Conservation (phyloP, 176 grass and related monocot species). For the Oryza glaberrima region DNA sequence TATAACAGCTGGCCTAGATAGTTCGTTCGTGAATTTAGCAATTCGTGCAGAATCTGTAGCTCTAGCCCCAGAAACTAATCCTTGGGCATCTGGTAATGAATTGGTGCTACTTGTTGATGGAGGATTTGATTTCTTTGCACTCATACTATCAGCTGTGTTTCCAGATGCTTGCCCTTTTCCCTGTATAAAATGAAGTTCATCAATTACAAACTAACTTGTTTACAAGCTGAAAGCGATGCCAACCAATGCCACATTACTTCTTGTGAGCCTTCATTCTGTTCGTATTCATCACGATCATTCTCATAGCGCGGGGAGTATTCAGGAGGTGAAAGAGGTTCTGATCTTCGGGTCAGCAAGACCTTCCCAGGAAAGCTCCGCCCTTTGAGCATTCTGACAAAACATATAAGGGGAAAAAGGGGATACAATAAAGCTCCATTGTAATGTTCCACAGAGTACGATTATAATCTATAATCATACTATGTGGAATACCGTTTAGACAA, state of each 20-base stretch:
- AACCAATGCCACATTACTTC: constrained; percentile 52
- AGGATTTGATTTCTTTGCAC: constrained; percentile 56
- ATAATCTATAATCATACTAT: not conserved
- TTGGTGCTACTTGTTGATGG: constrained; percentile 60
- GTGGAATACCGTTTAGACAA: not conserved
- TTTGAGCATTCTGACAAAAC: constrained; percentile 75
- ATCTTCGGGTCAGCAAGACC: constrained; percentile 71
- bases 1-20: constrained; percentile 89
- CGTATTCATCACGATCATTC: constrained; percentile 59
- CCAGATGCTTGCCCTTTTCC: constrained; percentile 52
- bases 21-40: constrained; percentile 77
- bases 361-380: constrained; percentile 93
- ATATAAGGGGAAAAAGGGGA: not conserved
- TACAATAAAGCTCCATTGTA: not conserved
- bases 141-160: constrained; percentile 42
- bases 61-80: constrained; percentile 85
- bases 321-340: constrained; percentile 66
- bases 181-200: constrained; percentile 40
- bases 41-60: constrained; percentile 94
- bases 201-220: not conserved
- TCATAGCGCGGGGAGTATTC: constrained; percentile 55
- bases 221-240: constrained; percentile 31
- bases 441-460: not conserved
- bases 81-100: constrained; percentile 69
- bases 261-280: constrained; percentile 48